Percentiles rank a stretch among this genome's conserved stretches.
These are phyloP conservation scores for Fusarium brachygibbosum DNA, from an alignment of 2,329 filamentous ascomycete genomes.

Conservation along the genomic window DNA sequence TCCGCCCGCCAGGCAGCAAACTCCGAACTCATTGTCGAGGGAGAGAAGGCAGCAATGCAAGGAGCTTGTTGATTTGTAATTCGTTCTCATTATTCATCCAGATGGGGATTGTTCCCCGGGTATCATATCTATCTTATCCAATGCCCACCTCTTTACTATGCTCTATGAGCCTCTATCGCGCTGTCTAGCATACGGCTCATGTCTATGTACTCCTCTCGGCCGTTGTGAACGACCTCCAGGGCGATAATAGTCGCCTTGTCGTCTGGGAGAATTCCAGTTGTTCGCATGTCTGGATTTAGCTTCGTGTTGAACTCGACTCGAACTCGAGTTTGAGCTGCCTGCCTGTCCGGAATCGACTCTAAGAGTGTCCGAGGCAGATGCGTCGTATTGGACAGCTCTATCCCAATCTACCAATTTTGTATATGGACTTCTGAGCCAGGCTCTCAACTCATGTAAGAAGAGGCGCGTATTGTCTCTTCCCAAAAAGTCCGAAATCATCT, in stretches of 20 bases:
- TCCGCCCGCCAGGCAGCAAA: slow-evolving; percentile 38
- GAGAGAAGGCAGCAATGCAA: background rate
- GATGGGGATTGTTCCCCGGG: slow-evolving; percentile 39
- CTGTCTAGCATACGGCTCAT: slow-evolving; percentile 36
- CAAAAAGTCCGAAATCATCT: slow-evolving; percentile 82
- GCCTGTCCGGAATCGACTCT: background rate
- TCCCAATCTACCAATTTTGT: slow-evolving; percentile 83
- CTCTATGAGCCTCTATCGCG: slow-evolving; percentile 1
- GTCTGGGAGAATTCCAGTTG: background rate
- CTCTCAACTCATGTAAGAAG: slow-evolving; percentile 86
- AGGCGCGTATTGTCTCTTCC: slow-evolving; percentile 79
- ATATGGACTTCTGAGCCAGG: slow-evolving; percentile 87
- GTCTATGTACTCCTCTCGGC: slow-evolving; percentile 19
- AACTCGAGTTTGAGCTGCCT: background rate
- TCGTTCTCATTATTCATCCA: background rate
- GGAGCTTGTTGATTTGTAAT: background rate
- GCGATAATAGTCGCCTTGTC: slow-evolving; percentile 50
- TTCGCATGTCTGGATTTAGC: background rate
- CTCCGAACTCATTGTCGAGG: background rate
- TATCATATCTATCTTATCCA: slow-evolving; percentile 44
- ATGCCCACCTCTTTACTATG: background rate
- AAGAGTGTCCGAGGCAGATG: slow-evolving; percentile 1
- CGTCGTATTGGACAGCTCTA: slow-evolving; percentile 77
- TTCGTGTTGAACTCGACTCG: slow-evolving; percentile 1
- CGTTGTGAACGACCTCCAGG: slow-evolving; percentile 29